phyloP scores from a whole-genome alignment of 371 early-diverging fungal species.

The Encephalitozoon hellem region DNA sequence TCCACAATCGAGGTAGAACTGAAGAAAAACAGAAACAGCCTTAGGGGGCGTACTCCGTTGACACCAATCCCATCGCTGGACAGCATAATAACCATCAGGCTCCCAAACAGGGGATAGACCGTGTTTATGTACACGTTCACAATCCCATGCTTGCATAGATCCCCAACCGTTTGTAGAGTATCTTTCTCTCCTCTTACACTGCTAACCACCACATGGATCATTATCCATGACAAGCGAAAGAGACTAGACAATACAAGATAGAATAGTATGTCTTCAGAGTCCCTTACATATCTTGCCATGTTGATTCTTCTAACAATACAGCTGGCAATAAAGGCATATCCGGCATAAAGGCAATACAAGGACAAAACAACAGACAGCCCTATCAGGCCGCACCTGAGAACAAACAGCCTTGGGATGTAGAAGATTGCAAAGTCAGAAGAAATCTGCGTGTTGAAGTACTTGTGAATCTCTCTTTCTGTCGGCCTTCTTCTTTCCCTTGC shows the following conservation, averaged over 20 bases:
- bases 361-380: not conserved
- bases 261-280: not conserved
- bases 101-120: slow-evolving; percentile 1
- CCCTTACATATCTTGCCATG: not conserved
- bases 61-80: not conserved
- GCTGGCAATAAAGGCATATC: not conserved
- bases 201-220: not conserved
- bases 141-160: not conserved
- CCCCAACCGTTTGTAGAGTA: not conserved
- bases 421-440: not conserved
- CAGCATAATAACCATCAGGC: not conserved
- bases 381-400: not conserved
- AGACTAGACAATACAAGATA: not conserved
- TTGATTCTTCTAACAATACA: not conserved
- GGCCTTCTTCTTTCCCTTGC: not conserved
- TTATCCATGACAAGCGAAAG: not conserved
- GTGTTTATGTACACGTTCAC: slow-evolving; percentile 2
- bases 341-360: not conserved
- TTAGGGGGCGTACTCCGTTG: not conserved
- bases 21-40: slow-evolving; percentile 3
- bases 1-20: slow-evolving; percentile 4
- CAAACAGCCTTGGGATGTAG: not conserved
- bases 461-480: not conserved
- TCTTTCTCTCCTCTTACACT: not conserved
- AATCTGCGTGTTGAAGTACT: not conserved